phyloP scores from a whole-genome alignment of 2,329 filamentous ascomycete genomes.

The Talaromyces sp. region DNA sequence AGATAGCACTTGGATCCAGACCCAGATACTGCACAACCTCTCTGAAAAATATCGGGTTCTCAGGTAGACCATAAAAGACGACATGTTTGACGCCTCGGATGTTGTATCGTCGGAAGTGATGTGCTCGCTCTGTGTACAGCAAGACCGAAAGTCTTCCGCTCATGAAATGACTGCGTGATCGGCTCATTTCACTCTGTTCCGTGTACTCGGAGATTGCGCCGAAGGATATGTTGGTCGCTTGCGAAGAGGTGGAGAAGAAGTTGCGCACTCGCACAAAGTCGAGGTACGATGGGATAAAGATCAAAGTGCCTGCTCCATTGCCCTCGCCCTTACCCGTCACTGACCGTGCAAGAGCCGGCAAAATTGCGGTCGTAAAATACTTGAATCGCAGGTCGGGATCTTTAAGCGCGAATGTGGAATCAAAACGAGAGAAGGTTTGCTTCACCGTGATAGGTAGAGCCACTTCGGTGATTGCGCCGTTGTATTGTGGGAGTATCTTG shows the following conservation, averaged over 20 bases:
- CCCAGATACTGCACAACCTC: conserved; percentile 44
- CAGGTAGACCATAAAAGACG: conserved; percentile 86
- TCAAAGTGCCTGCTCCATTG: conserved; percentile 65
- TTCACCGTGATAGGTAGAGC: conserved; percentile 61
- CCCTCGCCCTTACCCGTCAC: conserved; percentile 42
- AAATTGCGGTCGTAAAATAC: conserved; percentile 78
- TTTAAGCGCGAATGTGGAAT: conserved; percentile 62
- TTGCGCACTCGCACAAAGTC: conserved; percentile 94
- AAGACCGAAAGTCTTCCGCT: conserved; percentile 76
- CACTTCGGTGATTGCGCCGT: conserved; percentile 69
- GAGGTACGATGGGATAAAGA: conserved; percentile 90
- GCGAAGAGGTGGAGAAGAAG: conserved; percentile 71
- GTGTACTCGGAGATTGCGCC: conserved; percentile 88
- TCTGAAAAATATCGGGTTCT: conserved; percentile 63
- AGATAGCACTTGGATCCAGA: conserved; percentile 44
- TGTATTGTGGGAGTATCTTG: conserved; percentile 67
- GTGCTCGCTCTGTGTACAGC: conserved; percentile 90
- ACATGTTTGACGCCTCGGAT: conserved; percentile 76
- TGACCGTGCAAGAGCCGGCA: conserved; percentile 70
- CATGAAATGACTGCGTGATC: conserved; percentile 82
- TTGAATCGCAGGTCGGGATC: conserved; percentile 89
- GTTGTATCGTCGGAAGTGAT: conserved; percentile 88
- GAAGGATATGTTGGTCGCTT: conserved; percentile 61
- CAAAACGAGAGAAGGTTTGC: conserved; percentile 88
- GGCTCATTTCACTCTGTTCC: conserved; percentile 69